Evolutionary conservation across 2,329 filamentous ascomycete species (phyloP), one percentile per base, ranked within the genome.

Genomic region (Ciborinia camelliae): DNA sequence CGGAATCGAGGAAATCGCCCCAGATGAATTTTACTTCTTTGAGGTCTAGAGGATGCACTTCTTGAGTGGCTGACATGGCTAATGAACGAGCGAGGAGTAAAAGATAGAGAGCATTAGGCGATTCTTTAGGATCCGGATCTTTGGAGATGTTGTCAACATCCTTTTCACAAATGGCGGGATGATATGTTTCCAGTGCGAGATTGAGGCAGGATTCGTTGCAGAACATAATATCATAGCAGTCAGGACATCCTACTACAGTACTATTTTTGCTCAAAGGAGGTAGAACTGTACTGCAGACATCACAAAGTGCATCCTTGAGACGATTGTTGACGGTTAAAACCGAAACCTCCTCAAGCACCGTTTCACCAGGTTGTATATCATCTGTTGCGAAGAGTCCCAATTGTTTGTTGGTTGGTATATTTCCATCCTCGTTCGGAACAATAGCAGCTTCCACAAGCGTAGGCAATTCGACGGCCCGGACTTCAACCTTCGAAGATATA

Each of bases 321-420:
- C 92, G 87, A 74, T 95, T 95, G 71, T 94, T 95, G 53, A 91
- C 93, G 2, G 93, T 97, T 48, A 99, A 80, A 9, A 97, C 83
- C 10, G 92, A 95, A 67, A 89, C 90, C 74, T 99, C 95, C 55
- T 85, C 81, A 37, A 99, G 82, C 2, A 97, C 86, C 7, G 83
- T 81, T 75, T 96, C 90, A 12, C 90, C 90, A 0, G 92, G 86
- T 0, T 81, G 78, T 45, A 98, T 90, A 69, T 96, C 88, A 68
- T 90, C 84, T 71, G 87, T 91, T 9, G 93, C 94, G 75, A 98
- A 98, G 4, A 99, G 83, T 5, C 95, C 95, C 0, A 99, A 84
- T 76, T 99, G 95, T 66, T 85, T 84, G 70, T 87, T 88, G 6
- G 84, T 88, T 10, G 81, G 79, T 20, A 82, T 82, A 48, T 79